Percentiles rank a stretch among this genome's conserved stretches.
These are phyloP conservation scores for Wolfiporia cocos DNA, from an alignment of 1,284 basidiomycete species.

Conservation along the genomic window DNA sequence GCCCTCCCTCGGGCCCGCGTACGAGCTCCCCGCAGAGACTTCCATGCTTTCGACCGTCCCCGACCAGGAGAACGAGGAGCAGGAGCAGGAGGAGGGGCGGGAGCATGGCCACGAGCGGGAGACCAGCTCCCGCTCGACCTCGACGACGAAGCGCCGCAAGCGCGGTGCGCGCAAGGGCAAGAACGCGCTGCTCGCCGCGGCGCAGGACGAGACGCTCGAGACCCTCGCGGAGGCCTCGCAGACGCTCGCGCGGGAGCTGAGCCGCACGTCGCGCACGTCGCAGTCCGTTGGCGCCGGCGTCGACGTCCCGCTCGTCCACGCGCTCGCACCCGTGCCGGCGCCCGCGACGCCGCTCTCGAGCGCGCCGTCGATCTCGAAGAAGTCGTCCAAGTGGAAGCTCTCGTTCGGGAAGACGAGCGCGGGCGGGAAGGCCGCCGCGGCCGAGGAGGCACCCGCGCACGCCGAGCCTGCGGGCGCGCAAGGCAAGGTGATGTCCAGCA, in stretches of 20 bases:
- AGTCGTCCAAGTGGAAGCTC: slow-evolving; percentile 76
- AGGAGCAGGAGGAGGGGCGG: slow-evolving; percentile 32
- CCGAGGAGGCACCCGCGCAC: slow-evolving; percentile 33
- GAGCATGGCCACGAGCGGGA: slow-evolving; percentile 33
- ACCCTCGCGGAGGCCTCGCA: slow-evolving; percentile 79
- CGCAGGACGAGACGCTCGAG: slow-evolving; percentile 47
- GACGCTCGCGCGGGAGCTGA: slow-evolving; percentile 78
- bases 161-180: slow-evolving; percentile 74
- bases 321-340: slow-evolving; percentile 7
- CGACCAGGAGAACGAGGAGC: slow-evolving; percentile 47
- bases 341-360: slow-evolving; percentile 11
- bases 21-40: slow-evolving; percentile 18
- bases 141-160: slow-evolving; percentile 71
- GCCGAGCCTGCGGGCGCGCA: slow-evolving; percentile 5
- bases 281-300: slow-evolving; percentile 5
- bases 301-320: slow-evolving; percentile 2
- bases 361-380: slow-evolving; percentile 41
- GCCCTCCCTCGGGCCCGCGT: slow-evolving; percentile 51
- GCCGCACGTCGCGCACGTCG: slow-evolving; percentile 37
- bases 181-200: slow-evolving; percentile 28
- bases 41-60: slow-evolving; percentile 17
- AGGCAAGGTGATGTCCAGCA: slow-evolving; percentile 41
- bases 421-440: slow-evolving; percentile 29
- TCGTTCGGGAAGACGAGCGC: slow-evolving; percentile 57
- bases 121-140: slow-evolving; percentile 45